Conservation (phyloP, 805 yeast genomes). For the Tetrapisispora namnaoensis region DNA sequence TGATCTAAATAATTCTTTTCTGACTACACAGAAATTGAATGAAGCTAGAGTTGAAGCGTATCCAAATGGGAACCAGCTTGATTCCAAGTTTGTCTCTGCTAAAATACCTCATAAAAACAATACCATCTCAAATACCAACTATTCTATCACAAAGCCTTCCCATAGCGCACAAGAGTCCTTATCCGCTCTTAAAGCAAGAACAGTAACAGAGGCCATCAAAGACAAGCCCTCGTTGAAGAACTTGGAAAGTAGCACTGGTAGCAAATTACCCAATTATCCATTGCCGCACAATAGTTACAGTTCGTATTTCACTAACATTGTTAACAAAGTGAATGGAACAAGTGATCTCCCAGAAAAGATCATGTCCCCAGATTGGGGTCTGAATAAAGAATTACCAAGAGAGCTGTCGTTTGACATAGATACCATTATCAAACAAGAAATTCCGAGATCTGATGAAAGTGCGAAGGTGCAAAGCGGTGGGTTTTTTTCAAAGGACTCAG, state of each 20-base stretch:
- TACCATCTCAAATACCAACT: background rate
- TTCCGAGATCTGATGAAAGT: background rate
- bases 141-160: background rate
- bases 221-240: background rate
- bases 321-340: background rate
- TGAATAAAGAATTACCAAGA: slow-evolving; percentile 1
- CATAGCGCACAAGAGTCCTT: background rate
- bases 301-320: background rate
- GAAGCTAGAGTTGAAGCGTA: background rate
- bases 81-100: background rate
- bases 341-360: background rate
- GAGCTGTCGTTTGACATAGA: slow-evolving; percentile 2
- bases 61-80: background rate
- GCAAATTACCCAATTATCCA: background rate
- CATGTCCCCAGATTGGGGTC: background rate
- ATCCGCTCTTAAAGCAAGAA: background rate
- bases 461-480: background rate
- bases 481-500: background rate
- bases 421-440: slow-evolving; percentile 1
- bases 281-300: slow-evolving; percentile 1
- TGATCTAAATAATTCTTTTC: no score
- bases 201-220: background rate
- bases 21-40: background rate
- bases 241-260: background rate
- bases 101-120: background rate